These are phyloP conservation scores for Ascomycota sp. DNA, from an alignment of 2,329 filamentous ascomycete species.

Conservation along the genomic window DNA sequence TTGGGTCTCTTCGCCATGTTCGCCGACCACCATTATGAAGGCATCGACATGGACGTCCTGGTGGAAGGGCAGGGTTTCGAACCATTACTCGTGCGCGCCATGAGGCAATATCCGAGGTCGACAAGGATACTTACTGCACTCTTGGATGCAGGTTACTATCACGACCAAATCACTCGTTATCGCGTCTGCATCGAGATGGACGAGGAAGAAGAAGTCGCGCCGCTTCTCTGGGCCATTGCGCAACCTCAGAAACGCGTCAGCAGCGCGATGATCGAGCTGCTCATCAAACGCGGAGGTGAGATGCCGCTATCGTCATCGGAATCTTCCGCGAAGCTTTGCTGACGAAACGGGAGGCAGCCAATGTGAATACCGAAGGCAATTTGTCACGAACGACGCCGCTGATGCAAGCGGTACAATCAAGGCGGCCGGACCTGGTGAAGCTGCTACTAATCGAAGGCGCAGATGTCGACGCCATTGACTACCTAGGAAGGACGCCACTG, in stretches of 20 bases:
- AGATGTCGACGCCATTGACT: conserved; percentile 35
- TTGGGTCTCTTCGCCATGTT: conserved; percentile 29
- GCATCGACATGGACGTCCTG: conserved; percentile 27
- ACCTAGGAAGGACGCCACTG: conserved; percentile 32
- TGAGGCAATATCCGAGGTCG: conserved; percentile 32
- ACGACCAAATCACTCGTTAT: conserved; percentile 27
- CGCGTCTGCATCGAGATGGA: conserved; percentile 22
- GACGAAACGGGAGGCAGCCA: conserved; percentile 17
- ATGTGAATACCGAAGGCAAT: conserved; percentile 31
- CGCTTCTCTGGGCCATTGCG: conserved; percentile 37
- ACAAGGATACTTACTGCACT: conserved; percentile 27
- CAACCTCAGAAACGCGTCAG: conserved; percentile 41
- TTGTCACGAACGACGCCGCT: conserved; percentile 32
- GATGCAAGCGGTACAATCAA: conserved; percentile 33
- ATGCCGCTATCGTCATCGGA: too few species aligned
- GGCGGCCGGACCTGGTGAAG: conserved; percentile 33
- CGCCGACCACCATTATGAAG: conserved; percentile 23
- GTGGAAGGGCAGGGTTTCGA: conserved; percentile 18
- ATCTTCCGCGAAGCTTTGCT: not conserved
- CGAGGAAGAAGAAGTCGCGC: conserved; percentile 30
- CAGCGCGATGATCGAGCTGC: conserved; percentile 30
- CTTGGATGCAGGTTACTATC: conserved; percentile 34
- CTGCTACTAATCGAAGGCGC: conserved; percentile 33
- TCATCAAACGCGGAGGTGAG: conserved; percentile 25
- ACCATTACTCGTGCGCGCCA: conserved; percentile 28